phyloP scores from a whole-genome alignment of 23 red algal genomes.

The Gracilaria domingensis region DNA sequence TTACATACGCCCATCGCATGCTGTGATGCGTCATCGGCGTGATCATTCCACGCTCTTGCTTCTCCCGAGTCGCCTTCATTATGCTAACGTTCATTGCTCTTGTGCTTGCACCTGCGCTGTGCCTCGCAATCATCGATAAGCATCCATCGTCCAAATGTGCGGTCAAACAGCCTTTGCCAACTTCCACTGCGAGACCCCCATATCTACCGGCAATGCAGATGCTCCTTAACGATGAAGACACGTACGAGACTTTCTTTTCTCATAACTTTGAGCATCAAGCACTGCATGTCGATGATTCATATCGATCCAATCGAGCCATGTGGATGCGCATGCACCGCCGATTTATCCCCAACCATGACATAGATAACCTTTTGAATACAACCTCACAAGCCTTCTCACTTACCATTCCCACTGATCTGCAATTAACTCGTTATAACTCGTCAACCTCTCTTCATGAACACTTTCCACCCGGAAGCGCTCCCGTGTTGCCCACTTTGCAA shows the following conservation, averaged over 20 bases:
- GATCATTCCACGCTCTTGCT: not conserved
- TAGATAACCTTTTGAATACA: slow-evolving; percentile 12
- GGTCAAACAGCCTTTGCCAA: not conserved
- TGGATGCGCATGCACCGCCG: slow-evolving; percentile 57
- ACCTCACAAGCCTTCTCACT: slow-evolving; percentile 18
- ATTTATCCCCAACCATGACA: slow-evolving; percentile 41
- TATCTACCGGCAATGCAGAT: slow-evolving; percentile 26
- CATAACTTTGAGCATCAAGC: slow-evolving; percentile 36
- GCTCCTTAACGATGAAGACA: slow-evolving; percentile 44
- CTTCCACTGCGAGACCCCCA: not conserved
- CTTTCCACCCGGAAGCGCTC: slow-evolving; percentile 3
- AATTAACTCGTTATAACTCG: slow-evolving; percentile 26
- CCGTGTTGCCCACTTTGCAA: slow-evolving; percentile 9
- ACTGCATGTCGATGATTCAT: slow-evolving; percentile 34
- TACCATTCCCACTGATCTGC: slow-evolving; percentile 30
- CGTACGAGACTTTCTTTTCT: slow-evolving; percentile 51
- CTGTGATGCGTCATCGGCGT: not conserved
- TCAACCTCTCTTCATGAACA: not conserved
- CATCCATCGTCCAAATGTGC: slow-evolving; percentile 27
- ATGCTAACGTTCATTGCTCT: slow-evolving; percentile 1
- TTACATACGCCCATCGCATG: not conserved
- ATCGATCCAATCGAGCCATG: slow-evolving; percentile 22
- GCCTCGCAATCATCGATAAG: slow-evolving; percentile 17
- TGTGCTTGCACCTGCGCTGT: not conserved
- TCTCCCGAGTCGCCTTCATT: not conserved